Evolutionary conservation across 495 filamentous ascomycete species (phyloP), one percentile per base, ranked within the genome.

Genomic region (Neurospora sp.): DNA sequence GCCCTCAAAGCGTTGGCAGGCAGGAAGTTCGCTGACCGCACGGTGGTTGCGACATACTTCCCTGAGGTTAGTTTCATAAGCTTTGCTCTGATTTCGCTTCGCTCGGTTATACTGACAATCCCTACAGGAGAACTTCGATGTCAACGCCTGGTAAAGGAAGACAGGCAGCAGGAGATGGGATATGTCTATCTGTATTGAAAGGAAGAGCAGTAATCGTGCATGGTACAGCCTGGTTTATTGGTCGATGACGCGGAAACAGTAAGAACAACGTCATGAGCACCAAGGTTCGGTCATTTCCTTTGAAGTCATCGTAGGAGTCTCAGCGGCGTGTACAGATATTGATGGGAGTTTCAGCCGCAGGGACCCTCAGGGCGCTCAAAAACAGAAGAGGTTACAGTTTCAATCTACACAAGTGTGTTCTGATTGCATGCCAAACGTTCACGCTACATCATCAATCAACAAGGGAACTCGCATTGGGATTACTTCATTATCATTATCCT

Each of bases 1-100:
- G 96, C 96, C 12, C 85, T 98, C 68, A 88, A 90, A 75, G 90
- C 93, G 47, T 86, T 99, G 73, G 96, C 96, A 12, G 96, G 96
- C 47, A 87, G 96, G 70, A 97, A 98, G 80, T 99, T 98, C 78
- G 92, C 93, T 1, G 93, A 97, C 81, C 89, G 96, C 45, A 99
- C 96, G 8, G 96, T 99, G 22, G 96, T 99, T 41, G 93, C 92
- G 9, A 97, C 96, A 16, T 97, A 94, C 82, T 99, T 97, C 81
- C 90, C 93, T 27, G 96, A 97, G 86, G 92, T 93, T 83, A 81
- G 87, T 72, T 8, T 10, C 53, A n/a, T 65, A 38, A 40, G 45
- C 72, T 59, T 38, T 38, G 65, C 73, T 70, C 74, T 44, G 45
- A 42, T 14, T 16, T 37, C 31, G 9, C 27, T 69, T 14, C 39